Evolutionary conservation across 129 eudicot species (phyloP), one percentile per base, ranked within the genome.

Genomic region (Lactuca saligna): DNA sequence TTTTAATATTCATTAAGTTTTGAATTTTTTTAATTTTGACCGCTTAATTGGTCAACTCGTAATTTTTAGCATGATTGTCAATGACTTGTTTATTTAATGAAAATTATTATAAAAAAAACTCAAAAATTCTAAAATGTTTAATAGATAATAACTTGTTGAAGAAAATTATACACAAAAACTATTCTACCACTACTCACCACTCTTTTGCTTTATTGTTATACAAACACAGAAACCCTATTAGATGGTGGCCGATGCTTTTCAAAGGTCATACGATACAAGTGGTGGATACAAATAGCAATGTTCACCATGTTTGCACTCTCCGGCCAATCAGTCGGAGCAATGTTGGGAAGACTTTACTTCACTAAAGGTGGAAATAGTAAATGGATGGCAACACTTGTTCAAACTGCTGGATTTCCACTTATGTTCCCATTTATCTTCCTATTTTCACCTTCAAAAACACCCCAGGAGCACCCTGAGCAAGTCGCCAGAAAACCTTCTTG

Each of bases 301-400:
- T 78, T 78, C 63, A 78, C 68, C 6, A 15, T 51, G 0, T 79
- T 79, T 61, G 79, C 73, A 35, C 74, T 79, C n/a, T 17, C 75
- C 37, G 82, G 82, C 60, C 75, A 66, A 54, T 66, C 79, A n/a
- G 79, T 33, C 8, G 82, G 75, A 54, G 39, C 57, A 58, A 58
- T 78, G 63, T 57, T 78, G 34, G 78, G 78, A 57, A 71, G 78
- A 50, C 73, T 78, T 42, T 78, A 78, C 48, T 78, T 78, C 48
- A 57, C 65, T 39, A 71, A 57, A 35, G 82, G 82, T 17, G 82
- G 82, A 71, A 78, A 78, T 7, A 78, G 82, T 25, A 78, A 65
- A 65, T 78, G 82, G 82, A 71, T 78, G 74, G 78, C 78, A 25
- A 78, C 78, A 25, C 82, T 78, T 50, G 78, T 78, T 57, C 82